These are phyloP conservation scores for Phytophthora pluvialis DNA, from an alignment of 352 stramenopile species.

Conservation along the genomic window DNA sequence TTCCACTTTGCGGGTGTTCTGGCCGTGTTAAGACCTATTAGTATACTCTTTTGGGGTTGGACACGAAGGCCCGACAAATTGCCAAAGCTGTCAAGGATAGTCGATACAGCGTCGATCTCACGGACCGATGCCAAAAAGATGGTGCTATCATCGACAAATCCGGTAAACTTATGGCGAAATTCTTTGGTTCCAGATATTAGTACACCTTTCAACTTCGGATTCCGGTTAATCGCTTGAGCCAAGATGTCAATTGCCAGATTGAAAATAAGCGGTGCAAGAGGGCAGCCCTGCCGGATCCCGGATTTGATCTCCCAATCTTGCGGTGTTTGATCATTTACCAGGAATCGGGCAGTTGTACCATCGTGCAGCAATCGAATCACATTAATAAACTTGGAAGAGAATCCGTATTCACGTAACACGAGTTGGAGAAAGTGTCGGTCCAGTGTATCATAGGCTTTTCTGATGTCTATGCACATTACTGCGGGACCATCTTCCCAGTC, in stretches of 20 bases:
- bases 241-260: constrained; percentile 10
- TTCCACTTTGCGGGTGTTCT: background rate
- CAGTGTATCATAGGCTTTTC: background rate
- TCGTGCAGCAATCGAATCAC: background rate
- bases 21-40: background rate
- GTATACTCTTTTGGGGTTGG: background rate
- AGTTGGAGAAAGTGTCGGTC: background rate
- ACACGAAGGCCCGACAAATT: background rate
- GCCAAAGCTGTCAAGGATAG: background rate
- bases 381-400: background rate
- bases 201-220: constrained; percentile 1
- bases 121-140: background rate
- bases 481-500: no score
- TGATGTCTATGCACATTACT: background rate
- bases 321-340: background rate
- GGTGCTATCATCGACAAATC: constrained; percentile 15
- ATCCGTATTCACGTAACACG: background rate
- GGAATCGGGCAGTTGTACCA: background rate
- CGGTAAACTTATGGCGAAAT: background rate
- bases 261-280: background rate
- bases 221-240: background rate
- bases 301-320: background rate
- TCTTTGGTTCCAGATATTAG: background rate
- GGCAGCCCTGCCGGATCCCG: background rate
- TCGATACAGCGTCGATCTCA: background rate